Base-by-base conservation (phyloP, 2,329 filamentous ascomycete species). In the Pseudocercospora fijiensis region DNA sequence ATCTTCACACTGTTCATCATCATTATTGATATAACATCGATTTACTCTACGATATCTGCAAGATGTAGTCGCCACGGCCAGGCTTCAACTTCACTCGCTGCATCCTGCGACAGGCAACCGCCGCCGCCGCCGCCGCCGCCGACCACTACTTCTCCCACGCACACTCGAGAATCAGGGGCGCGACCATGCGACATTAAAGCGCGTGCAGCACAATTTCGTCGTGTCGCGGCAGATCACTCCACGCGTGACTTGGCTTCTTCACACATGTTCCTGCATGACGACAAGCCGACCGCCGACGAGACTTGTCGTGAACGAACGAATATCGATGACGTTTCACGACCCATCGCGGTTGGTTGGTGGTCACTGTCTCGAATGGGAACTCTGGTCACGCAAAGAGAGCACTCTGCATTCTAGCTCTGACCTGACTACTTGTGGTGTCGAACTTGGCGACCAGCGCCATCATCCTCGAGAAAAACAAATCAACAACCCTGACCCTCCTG, bases 61-160 rank as follows among this genome's bases (percentile, higher is more conserved):
- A 5, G 4, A 22, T 51, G 1, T 30, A 16, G 13, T 18, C 53
- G 53, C 53, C 53, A 56, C 41, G 7, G 27, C 9, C 53, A 56
- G 53, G 53, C 30, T 56, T 41, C 47, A 52, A 27, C 24, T 24
- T 26, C 47, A 11, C 20, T 52, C 26, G n/a, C 53, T n/a, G 10
- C 53, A 41, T 37, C 28, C 53, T 37, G 30, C 27, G n/a, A 37
- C 30, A 56, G 53, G 49, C 49, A 53, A 26, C 49, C 26, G 22
- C 49, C 13, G 22, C 20, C 49, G 24, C 49, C 5, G 33, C 24
- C 18, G 45, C 45, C n/a, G 1, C 33, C 33, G 9, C 24, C 45
- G 2, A 37, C 56, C 61, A 59, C 61, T 24, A 57, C 57, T 63
- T 63, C 55, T 57, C 49, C 7, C 24, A 55, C 45, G 56, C 55